Conservation (phyloP, 75 land plant species). For the Larix kaempferi region DNA sequence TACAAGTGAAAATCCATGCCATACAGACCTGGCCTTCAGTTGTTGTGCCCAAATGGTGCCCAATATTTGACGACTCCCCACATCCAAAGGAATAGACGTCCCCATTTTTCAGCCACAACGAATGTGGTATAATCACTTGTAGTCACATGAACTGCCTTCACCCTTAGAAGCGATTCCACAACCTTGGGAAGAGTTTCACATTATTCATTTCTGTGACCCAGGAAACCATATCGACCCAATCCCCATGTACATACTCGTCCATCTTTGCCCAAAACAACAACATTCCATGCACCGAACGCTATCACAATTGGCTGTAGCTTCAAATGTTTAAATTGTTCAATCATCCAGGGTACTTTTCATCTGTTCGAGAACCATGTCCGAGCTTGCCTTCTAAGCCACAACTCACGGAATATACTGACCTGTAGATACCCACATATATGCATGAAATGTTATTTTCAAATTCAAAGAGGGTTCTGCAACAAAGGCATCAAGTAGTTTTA, state of each 20-base stretch:
- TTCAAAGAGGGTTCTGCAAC: neutral
- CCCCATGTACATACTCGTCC: conserved; percentile 96
- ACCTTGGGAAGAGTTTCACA: conserved; percentile 81
- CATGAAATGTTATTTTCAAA: neutral
- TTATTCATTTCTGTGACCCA: conserved; percentile 88
- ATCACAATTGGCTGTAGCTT: conserved; percentile 73
- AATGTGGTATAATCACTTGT: conserved; percentile 93
- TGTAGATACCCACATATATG: conserved; percentile 16
- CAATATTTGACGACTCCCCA: conserved; percentile 82
- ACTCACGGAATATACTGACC: conserved; percentile 95
- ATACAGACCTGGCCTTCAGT: conserved; percentile 61
- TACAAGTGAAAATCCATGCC: neutral
- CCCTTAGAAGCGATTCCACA: conserved; percentile 57
- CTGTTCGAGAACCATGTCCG: conserved; percentile 78
- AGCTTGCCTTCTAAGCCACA: conserved; percentile 92
- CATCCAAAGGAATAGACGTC: conserved; percentile 88
- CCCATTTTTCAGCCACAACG: conserved; percentile 75
- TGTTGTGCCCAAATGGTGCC: conserved; percentile 50
- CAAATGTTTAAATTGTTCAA: conserved; percentile 62
- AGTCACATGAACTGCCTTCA: conserved; percentile 86
- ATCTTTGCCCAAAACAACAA: conserved; percentile 81
- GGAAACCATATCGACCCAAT: conserved; percentile 90
- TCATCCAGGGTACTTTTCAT: conserved; percentile 71
- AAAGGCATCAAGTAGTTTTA: neutral
- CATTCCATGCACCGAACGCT: conserved; percentile 94